Evolutionary conservation across 2,329 filamentous ascomycete species (phyloP), one percentile per base, ranked within the genome.

Genomic region (Pseudogymnoascus sp.): DNA sequence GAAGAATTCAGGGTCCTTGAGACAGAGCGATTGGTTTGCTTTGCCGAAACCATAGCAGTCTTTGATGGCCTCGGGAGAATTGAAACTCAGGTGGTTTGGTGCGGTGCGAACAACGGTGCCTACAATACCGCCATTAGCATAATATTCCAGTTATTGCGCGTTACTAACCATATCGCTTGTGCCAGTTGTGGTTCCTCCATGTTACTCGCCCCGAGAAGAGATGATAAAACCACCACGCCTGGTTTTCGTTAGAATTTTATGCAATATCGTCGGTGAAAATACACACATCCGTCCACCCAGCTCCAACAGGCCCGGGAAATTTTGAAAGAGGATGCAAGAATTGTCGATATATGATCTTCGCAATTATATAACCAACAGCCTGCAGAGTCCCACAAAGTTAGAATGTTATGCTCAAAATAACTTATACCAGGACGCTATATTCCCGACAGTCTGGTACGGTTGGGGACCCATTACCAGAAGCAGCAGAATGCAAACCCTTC

Each of bases 11-110:
- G 65, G 65, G 33, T 66, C 64, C 44, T 66, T 65, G n/a, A 60
- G 40, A 58, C 65, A 64, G 2, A 61, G 61, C 6, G 65, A 63
- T 5, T 63, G 62, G 11, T 60, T 62, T 9, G 63, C 60, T 15
- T 82, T 74, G 37, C 78, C 77, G 76, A 85, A 84, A 66, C 84
- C 83, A 74, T 86, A 85, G 65, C 87, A 85, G 36, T 84, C 58
- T 50, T 67, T 67, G 62, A 89, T 78, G 1, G 87, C 86, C 15
- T 80, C 79, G 64, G 81, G 81, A 60, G 84, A 63, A 29, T 47
- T 62, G 41, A 67, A 67, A 29, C 61, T 65, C 13, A 66, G 29
- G 29, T 68, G 66, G 41, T 70, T 68, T 0, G 69, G 69, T 15
- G 63, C 68, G 15, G 70, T 70, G 13, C 69, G 64, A 9, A 71